Percentiles rank a stretch among this genome's conserved stretches.
Conservation (phyloP, 164 flowering plant species). For the Magnolia officinalis region DNA sequence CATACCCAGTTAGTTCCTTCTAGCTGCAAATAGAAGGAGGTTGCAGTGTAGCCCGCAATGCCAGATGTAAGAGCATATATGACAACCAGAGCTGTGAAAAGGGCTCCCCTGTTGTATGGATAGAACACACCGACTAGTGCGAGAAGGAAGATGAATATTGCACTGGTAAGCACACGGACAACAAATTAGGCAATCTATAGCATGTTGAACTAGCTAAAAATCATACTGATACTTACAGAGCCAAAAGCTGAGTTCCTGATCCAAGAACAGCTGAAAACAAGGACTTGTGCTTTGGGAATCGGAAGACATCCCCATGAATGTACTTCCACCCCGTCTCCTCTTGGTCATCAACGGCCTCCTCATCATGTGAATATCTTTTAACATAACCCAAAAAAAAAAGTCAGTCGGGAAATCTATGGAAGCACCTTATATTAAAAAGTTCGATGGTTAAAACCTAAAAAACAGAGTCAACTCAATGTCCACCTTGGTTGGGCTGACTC, state of each 20-base stretch:
- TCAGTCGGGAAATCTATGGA: background rate
- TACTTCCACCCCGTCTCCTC: constrained; percentile 35
- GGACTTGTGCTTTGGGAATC: constrained; percentile 27
- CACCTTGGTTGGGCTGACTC: background rate
- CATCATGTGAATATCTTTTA: constrained; percentile 26
- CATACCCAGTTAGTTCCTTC: constrained; percentile 35
- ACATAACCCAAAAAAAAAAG: background rate
- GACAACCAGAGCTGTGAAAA: constrained; percentile 31
- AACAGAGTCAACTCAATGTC: background rate
- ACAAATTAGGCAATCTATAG: background rate
- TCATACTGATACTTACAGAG: constrained; percentile 15
- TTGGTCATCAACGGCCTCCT: constrained; percentile 28
- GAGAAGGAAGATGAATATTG: constrained; percentile 28
- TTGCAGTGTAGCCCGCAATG: constrained; percentile 30
- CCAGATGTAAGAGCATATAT: constrained; percentile 35
- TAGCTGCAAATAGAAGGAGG: constrained; percentile 26
- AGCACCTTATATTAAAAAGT: background rate
- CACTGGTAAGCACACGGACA: constrained; percentile 12
- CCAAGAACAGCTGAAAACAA: constrained; percentile 27
- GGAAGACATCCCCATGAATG: constrained; percentile 30
- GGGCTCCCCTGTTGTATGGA: constrained; percentile 33
- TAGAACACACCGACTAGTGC: constrained; percentile 32
- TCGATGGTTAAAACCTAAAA: background rate
- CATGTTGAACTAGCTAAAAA: background rate
- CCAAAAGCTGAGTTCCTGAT: constrained; percentile 25